Evolutionary conservation across 2,329 filamentous ascomycete species (phyloP).

Genomic region (Madurella mycetomatis): DNA sequence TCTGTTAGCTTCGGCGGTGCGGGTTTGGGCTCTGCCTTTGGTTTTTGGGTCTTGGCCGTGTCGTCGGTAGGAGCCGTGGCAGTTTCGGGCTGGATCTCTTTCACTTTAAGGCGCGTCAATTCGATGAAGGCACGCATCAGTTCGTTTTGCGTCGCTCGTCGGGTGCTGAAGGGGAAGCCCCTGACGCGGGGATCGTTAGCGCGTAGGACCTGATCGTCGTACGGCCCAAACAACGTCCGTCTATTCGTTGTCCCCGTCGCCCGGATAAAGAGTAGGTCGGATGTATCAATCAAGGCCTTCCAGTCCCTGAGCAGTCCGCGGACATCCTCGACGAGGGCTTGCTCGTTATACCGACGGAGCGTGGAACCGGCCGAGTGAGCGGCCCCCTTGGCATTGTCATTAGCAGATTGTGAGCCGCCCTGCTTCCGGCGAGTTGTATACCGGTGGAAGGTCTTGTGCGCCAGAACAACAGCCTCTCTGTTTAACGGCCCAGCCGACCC

Average conservation of each 20-base stretch:
- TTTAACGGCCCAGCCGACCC: slow-evolving; percentile 64
- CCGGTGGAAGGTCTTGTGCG: slow-evolving; percentile 95
- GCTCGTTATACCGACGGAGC: slow-evolving; percentile 89
- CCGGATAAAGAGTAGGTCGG: slow-evolving; percentile 81
- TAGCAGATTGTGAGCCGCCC: slow-evolving; percentile 90
- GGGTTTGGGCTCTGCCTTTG: slow-evolving; percentile 45
- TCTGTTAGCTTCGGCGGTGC: slow-evolving; percentile 65
- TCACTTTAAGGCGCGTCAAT: slow-evolving; percentile 83
- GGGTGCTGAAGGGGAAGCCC: slow-evolving; percentile 89
- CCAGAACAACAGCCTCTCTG: slow-evolving; percentile 79
- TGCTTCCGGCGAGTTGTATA: slow-evolving; percentile 97
- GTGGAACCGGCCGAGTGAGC: slow-evolving; percentile 91
- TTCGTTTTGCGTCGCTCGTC: slow-evolving; percentile 87
- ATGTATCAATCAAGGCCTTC: slow-evolving; percentile 78
- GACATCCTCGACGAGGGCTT: slow-evolving; percentile 83
- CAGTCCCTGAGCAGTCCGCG: slow-evolving; percentile 75
- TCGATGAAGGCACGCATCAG: slow-evolving; percentile 94
- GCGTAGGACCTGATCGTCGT: slow-evolving; percentile 79
- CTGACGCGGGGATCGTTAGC: slow-evolving; percentile 75
- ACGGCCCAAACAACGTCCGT: slow-evolving; percentile 82
- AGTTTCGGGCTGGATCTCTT: slow-evolving; percentile 66
- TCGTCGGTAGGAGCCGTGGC: slow-evolving; percentile 36
- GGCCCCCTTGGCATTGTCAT: slow-evolving; percentile 87
- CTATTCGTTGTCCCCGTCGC: slow-evolving; percentile 85
- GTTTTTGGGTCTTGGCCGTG: slow-evolving; percentile 33